A percentile compares a stretch with the other conserved stretches of the same genome.
Evolutionary conservation across 495 filamentous ascomycete genomes (phyloP).

Genomic region (Talaromyces ruber): DNA sequence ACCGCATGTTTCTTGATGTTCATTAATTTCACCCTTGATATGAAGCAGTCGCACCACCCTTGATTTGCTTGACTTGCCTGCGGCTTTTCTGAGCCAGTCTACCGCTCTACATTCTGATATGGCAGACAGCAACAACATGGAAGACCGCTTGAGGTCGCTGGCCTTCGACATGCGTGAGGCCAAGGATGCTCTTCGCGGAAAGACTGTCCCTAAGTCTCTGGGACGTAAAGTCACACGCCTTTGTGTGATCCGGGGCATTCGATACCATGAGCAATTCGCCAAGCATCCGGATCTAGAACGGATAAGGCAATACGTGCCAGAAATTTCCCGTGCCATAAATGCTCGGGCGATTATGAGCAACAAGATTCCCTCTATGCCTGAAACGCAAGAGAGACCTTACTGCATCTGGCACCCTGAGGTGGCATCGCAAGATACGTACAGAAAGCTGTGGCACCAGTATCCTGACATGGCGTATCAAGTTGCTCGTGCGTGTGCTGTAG

Average conservation of each 20-base stretch:
- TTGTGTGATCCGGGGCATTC: conserved; percentile 18
- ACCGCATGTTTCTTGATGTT: neutral
- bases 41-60: neutral
- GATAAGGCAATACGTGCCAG: conserved; percentile 11
- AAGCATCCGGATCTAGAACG: conserved; percentile 2
- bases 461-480: conserved; percentile 19
- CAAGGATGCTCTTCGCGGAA: neutral
- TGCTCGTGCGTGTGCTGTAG: conserved; percentile 22
- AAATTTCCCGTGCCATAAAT: conserved; percentile 21
- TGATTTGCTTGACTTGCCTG: neutral
- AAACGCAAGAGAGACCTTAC: conserved; percentile 24
- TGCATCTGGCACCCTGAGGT: conserved; percentile 34
- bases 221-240: neutral
- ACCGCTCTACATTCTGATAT: neutral
- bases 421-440: conserved; percentile 25
- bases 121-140: neutral
- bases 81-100: neutral
- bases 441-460: conserved; percentile 12
- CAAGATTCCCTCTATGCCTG: conserved; percentile 20
- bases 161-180: neutral
- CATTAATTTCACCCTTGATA: neutral
- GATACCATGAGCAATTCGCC: conserved; percentile 16
- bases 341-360: conserved; percentile 32
- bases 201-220: neutral
- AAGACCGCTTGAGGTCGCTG: neutral